Evolutionary conservation across 805 yeast genomes (phyloP).

Genomic region (Sungouiella blattae): DNA sequence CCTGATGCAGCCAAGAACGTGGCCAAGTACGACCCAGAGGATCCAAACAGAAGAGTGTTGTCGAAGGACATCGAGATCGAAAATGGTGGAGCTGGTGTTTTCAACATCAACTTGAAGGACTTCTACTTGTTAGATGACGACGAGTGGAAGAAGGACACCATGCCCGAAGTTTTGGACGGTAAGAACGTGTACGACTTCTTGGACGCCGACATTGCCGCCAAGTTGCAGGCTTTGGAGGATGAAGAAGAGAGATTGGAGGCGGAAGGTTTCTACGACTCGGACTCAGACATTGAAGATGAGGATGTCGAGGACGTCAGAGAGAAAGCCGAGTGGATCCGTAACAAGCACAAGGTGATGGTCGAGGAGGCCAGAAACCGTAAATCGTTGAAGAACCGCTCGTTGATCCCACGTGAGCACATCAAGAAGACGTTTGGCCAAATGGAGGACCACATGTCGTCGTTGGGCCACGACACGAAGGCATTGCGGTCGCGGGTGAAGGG

Average conservation of each 20-base stretch:
- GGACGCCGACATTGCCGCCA: conserved; percentile 92
- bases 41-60: conserved; percentile 76
- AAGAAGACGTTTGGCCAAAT: conserved; percentile 71
- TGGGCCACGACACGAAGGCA: conserved; percentile 82
- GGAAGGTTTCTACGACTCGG: conserved; percentile 95
- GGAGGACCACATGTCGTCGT: conserved; percentile 84
- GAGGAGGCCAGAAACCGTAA: conserved; percentile 84
- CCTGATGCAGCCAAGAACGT: conserved; percentile 68
- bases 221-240: conserved; percentile 91
- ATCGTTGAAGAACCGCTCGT: conserved; percentile 78
- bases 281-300: conserved; percentile 59
- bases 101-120: conserved; percentile 88
- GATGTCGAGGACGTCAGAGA: conserved; percentile 54
- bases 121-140: conserved; percentile 90
- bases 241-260: conserved; percentile 92
- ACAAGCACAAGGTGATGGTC: conserved; percentile 91
- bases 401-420: conserved; percentile 87
- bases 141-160: conserved; percentile 94
- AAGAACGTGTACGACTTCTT: conserved; percentile 95
- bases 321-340: conserved; percentile 94
- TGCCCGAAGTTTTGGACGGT: conserved; percentile 97
- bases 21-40: conserved; percentile 70
- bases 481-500: conserved; percentile 42
- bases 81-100: conserved; percentile 99
- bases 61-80: conserved; percentile 89